Evolutionary conservation across 2,329 filamentous ascomycete genomes (phyloP), one percentile per base, ranked within the genome.

Genomic region (Onygenales sp.): DNA sequence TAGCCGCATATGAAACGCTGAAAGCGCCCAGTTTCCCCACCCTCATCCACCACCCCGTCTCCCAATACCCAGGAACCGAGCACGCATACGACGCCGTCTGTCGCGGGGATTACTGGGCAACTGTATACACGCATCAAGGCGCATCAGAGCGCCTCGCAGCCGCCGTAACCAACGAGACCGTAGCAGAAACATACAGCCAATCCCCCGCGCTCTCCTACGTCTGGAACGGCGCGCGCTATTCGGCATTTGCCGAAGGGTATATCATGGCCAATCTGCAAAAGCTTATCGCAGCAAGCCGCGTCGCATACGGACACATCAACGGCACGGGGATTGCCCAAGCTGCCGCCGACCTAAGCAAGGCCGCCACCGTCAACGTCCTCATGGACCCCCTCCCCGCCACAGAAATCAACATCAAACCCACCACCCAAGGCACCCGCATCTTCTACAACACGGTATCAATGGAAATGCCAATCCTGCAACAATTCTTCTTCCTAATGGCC

Each of bases 401-500:
- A 4, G 61, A 58, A 2, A 56, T 65, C 46, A 70, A 77, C 57
- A 64, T 76, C 51, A 67, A 73, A 52, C 62, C 67, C 0, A 75
- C 73, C 0, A 52, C 62, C 0, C 71, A 77, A 55, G 72, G 72
- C 2, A 66, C 71, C 1, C 61, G 71, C 1, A 59, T 73, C 0
- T 64, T 76, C 50, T 74, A 75, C 61, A 77, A 76, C 56, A 76
- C 72, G 0, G 59, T 75, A 6, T 64, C 68, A 3, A 68, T 76
- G 50, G 70, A 74, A 46, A 63, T 77, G 34, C 68, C 74, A n/a
- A 59, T 77, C 9, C 68, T 77, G 36, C 70, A 73, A 52, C 70
- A 77, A 56, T 77, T 77, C 63, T 76, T 77, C 65, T 77, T 70
- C 57, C 61, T 77, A 10, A 67, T 72, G 32, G 68, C 67, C 43